These are phyloP conservation scores for Dianthus caryophyllus DNA, from an alignment of 148 eudicot genomes.

Conservation along the genomic window DNA sequence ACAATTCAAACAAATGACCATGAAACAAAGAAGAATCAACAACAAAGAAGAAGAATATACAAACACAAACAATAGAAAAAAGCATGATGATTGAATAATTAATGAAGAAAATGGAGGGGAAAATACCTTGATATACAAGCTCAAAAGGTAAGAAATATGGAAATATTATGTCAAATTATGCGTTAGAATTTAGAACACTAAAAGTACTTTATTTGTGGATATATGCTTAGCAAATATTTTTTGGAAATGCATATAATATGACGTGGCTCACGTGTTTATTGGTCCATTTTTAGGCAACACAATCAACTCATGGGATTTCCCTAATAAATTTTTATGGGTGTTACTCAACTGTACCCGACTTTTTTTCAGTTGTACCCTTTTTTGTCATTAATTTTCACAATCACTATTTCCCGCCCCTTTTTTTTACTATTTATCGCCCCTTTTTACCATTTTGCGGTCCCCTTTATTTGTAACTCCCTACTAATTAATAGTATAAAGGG, in stretches of 20 bases:
- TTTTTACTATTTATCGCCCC: too few species aligned
- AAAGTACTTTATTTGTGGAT: not conserved
- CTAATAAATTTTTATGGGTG: too few species aligned
- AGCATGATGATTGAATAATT: not conserved
- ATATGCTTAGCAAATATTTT: not conserved
- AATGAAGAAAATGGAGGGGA: not conserved
- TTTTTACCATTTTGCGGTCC: too few species aligned
- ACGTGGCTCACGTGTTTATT: conserved; percentile 20
- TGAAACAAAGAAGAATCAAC: not conserved
- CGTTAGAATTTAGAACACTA: not conserved
- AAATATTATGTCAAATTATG: too few species aligned
- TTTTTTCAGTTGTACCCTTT: too few species aligned
- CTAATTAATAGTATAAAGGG: too few species aligned
- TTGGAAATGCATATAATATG: conserved; percentile 1
- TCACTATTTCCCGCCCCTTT: too few species aligned
- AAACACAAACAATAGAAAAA: not conserved
- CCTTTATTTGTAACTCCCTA: too few species aligned
- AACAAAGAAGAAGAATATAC: not conserved
- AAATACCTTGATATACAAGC: conserved; percentile 15
- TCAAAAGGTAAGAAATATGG: conserved; percentile 4
- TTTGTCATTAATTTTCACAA: too few species aligned
- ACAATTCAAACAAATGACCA: too few species aligned
- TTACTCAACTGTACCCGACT: too few species aligned
- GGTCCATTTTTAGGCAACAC: not conserved
- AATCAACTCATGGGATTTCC: too few species aligned